These are phyloP conservation scores for Helenozyma baotianmanensis DNA, from an alignment of 805 yeast genomes.

Conservation along the genomic window DNA sequence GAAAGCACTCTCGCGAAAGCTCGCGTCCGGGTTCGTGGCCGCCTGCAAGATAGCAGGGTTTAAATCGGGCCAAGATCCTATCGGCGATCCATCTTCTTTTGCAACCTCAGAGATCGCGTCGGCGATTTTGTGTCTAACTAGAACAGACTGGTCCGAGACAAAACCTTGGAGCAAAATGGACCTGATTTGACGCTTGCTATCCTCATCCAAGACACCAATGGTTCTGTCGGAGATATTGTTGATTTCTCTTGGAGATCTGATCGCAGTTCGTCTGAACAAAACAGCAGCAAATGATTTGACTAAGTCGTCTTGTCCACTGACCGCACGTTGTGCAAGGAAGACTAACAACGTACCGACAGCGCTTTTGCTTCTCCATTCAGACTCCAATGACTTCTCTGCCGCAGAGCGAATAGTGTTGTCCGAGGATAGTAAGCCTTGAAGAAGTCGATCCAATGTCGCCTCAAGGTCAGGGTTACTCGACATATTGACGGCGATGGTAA, in stretches of 20 bases:
- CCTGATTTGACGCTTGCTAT: conserved; percentile 60
- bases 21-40: conserved; percentile 48
- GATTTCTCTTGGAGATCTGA: conserved; percentile 67
- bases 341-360: conserved; percentile 67
- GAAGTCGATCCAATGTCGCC: conserved; percentile 10
- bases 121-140: conserved; percentile 84
- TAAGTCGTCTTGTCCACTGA: conserved; percentile 55
- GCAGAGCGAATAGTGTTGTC: conserved; percentile 69
- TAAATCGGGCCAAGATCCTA: conserved; percentile 69
- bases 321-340: conserved; percentile 78
- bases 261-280: conserved; percentile 79
- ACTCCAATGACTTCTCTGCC: conserved; percentile 72
- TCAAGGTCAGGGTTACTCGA: conserved; percentile 7
- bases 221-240: conserved; percentile 70
- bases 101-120: conserved; percentile 95
- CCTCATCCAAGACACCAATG: conserved; percentile 61
- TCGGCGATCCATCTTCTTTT: conserved; percentile 49
- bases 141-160: conserved; percentile 58
- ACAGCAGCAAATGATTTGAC: conserved; percentile 68
- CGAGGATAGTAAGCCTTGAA: conserved; percentile 64
- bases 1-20: conserved; percentile 84
- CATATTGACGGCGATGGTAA: conserved; percentile 1
- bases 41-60: conserved; percentile 73
- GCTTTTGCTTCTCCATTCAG: conserved; percentile 68
- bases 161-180: conserved; percentile 69